phyloP scores from a whole-genome alignment of 768 basidiomycete species.

The Ramaria sp. region DNA sequence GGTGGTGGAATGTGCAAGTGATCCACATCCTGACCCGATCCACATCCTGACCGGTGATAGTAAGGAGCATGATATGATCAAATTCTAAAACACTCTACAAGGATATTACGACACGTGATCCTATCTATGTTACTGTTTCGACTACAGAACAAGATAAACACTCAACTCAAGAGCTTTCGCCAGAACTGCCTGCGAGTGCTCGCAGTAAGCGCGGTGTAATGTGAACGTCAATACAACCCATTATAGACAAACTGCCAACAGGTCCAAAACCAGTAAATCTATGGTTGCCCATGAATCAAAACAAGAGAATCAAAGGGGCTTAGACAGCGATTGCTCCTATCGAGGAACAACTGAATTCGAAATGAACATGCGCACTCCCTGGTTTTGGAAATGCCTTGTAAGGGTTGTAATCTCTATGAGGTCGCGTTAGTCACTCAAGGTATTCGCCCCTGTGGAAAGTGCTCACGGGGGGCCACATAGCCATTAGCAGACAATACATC shows the following conservation, averaged over 20 bases:
- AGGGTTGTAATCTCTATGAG: constrained; percentile 37
- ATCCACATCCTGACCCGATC: no score
- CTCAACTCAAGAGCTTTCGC: no score
- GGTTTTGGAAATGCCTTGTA: constrained; percentile 46
- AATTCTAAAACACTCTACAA: no score
- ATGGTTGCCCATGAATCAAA: neutral
- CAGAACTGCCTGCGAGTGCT: no score
- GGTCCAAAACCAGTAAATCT: neutral
- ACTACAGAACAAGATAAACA: no score
- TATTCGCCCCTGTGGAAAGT: neutral
- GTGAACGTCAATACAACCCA: no score
- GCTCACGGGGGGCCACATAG: constrained; percentile 75
- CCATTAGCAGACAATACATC: constrained; percentile 64
- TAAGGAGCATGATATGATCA: no score
- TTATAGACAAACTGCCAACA: neutral
- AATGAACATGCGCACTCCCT: constrained; percentile 48
- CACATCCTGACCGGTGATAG: no score
- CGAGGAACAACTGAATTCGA: constrained; percentile 9
- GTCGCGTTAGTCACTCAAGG: neutral
- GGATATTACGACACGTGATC: no score
- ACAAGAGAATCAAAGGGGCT: constrained; percentile 2
- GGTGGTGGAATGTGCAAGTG: no score
- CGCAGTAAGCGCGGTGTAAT: no score
- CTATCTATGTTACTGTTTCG: no score
- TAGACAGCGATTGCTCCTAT: constrained; percentile 18